Evolutionary conservation across 2,329 filamentous ascomycete species (phyloP).

Genomic region (Aspergillus sp.): DNA sequence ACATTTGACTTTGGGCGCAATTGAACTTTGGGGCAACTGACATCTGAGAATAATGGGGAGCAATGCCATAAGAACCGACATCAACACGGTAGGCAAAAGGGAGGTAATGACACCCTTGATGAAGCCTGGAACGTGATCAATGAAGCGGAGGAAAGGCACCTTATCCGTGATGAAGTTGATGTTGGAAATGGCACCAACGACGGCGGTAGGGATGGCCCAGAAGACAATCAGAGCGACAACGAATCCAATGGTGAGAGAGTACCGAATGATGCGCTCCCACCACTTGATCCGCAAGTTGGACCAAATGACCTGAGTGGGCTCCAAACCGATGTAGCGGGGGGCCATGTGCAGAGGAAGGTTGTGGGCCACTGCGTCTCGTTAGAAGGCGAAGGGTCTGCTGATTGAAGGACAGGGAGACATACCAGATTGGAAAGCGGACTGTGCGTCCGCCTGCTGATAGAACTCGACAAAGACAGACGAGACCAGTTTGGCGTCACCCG

Average conservation of each 20-base stretch:
- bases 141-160: constrained; percentile 70
- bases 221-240: constrained; percentile 80
- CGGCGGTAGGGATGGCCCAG: constrained; percentile 74
- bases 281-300: constrained; percentile 76
- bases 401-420: constrained; percentile 8
- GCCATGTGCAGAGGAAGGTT: constrained; percentile 85
- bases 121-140: constrained; percentile 66
- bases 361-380: constrained; percentile 61
- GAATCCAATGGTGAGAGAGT: constrained; percentile 67
- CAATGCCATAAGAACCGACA: constrained; percentile 82
- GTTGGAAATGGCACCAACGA: constrained; percentile 85
- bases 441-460: constrained; percentile 74
- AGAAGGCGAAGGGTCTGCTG: background rate
- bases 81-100: constrained; percentile 73
- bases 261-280: constrained; percentile 78
- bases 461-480: constrained; percentile 92
- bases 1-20: background rate
- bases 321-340: constrained; percentile 78
- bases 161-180: constrained; percentile 65
- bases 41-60: constrained; percentile 78
- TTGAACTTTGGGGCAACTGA: constrained; percentile 41
- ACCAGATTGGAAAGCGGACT: constrained; percentile 76
- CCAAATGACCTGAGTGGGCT: constrained; percentile 83
- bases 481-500: constrained; percentile 64
- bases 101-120: constrained; percentile 82